Evolutionary conservation across 2,329 filamentous ascomycete species (phyloP).

Genomic region (Cephalotrichum gorgonifer): DNA sequence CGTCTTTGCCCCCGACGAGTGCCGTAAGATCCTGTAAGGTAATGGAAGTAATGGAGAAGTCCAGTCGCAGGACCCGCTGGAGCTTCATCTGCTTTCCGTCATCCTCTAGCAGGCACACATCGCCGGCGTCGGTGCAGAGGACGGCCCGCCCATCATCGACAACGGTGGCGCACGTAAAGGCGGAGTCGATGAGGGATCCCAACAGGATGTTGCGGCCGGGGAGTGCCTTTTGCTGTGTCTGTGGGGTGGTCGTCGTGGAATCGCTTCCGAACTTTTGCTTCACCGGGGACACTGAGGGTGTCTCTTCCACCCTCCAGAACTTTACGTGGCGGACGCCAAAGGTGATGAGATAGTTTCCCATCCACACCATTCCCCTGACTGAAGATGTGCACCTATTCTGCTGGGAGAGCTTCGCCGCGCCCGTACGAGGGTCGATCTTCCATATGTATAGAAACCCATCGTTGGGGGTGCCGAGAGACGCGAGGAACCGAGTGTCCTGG

Average conservation of each 20-base stretch:
- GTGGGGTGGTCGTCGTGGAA: constrained; percentile 7
- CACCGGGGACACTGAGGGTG: constrained; percentile 44
- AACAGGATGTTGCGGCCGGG: constrained; percentile 81
- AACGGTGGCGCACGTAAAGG: constrained; percentile 67
- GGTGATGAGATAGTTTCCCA: constrained; percentile 74
- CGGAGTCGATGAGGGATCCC: constrained; percentile 69
- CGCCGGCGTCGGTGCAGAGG: constrained; percentile 77
- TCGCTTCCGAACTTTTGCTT: constrained; percentile 48
- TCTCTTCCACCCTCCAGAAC: constrained; percentile 78
- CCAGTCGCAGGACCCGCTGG: constrained; percentile 52
- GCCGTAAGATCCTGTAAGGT: constrained; percentile 47
- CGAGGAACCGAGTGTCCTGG: constrained; percentile 72
- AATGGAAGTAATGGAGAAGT: constrained; percentile 59
- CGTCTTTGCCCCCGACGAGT: constrained; percentile 60
- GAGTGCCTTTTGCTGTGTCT: constrained; percentile 47
- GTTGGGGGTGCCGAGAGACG: constrained; percentile 78
- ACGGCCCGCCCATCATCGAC: constrained; percentile 67
- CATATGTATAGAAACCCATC: constrained; percentile 93
- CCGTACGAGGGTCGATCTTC: constrained; percentile 74
- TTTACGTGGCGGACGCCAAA: constrained; percentile 88
- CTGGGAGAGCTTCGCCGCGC: constrained; percentile 69
- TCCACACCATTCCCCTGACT: constrained; percentile 81
- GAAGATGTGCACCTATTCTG: constrained; percentile 85
- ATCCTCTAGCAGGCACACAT: constrained; percentile 83
- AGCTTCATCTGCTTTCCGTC: constrained; percentile 62